Percentiles rank a stretch among this genome's conserved stretches.
Conservation (phyloP, 2,329 filamentous ascomycete species). For the Hymenoscyphus salicellus region DNA sequence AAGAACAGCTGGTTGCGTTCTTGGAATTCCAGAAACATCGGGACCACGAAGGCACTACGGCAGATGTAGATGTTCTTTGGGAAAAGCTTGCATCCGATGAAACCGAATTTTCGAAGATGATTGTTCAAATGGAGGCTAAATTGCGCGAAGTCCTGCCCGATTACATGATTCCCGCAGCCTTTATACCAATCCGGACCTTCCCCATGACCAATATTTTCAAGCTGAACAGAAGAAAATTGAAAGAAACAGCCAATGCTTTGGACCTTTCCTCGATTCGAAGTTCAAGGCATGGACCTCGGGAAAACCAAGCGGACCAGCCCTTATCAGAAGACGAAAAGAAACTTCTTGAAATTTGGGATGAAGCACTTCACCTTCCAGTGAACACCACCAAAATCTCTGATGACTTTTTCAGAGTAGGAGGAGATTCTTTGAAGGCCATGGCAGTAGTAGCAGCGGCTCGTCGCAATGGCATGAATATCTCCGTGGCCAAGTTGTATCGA, state of each 20-base stretch:
- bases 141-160: constrained; percentile 35
- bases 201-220: constrained; percentile 34
- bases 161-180: constrained; percentile 35
- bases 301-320: not conserved
- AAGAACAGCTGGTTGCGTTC: constrained; percentile 37
- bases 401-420: constrained; percentile 4
- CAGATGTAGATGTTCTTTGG: constrained; percentile 44
- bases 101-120: constrained; percentile 39
- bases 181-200: constrained; percentile 30
- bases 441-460: constrained; percentile 5
- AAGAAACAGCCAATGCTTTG: constrained; percentile 17
- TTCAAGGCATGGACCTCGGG: not conserved
- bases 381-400: not conserved
- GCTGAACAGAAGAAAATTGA: constrained; percentile 37
- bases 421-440: constrained; percentile 5
- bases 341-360: constrained; percentile 5
- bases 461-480: constrained; percentile 5
- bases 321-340: constrained; percentile 7
- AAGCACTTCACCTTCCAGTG: constrained; percentile 1
- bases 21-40: constrained; percentile 23
- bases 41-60: constrained; percentile 31
- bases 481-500: constrained; percentile 1
- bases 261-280: constrained; percentile 5
- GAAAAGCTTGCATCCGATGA: constrained; percentile 6
- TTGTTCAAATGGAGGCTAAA: constrained; percentile 12